Evolutionary conservation across 768 basidiomycete genomes (phyloP).

Genomic region (Boletus sp.): DNA sequence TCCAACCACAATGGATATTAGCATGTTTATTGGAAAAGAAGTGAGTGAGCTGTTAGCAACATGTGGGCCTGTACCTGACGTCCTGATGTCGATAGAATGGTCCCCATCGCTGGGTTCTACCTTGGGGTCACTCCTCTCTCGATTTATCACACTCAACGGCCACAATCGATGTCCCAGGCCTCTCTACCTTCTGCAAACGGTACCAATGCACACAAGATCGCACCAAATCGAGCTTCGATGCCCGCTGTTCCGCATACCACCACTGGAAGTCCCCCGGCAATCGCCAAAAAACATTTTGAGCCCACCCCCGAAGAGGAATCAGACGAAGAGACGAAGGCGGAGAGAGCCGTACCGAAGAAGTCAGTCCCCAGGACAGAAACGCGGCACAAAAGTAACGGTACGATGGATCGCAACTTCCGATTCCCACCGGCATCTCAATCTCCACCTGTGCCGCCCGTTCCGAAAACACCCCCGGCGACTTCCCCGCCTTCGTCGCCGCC

Average conservation of each 20-base stretch:
- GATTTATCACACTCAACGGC: slow-evolving; percentile 40
- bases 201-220: slow-evolving; percentile 30
- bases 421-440: slow-evolving; percentile 47
- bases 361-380: slow-evolving; percentile 10
- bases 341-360: slow-evolving; percentile 24
- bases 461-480: slow-evolving; percentile 22
- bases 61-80: neutral
- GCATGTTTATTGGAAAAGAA: slow-evolving; percentile 84
- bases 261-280: slow-evolving; percentile 40
- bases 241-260: slow-evolving; percentile 50
- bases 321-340: slow-evolving; percentile 33
- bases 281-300: slow-evolving; percentile 39
- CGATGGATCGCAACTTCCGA: slow-evolving; percentile 75
- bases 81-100: slow-evolving; percentile 55
- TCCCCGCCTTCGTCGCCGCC: slow-evolving; percentile 29
- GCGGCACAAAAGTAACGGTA: slow-evolving; percentile 54
- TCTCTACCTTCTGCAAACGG: slow-evolving; percentile 41
- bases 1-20: slow-evolving; percentile 92
- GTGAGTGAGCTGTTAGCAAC: slow-evolving; percentile 40
- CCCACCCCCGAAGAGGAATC: slow-evolving; percentile 50
- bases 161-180: slow-evolving; percentile 77
- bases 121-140: slow-evolving; percentile 64
- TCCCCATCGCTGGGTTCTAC: slow-evolving; percentile 79
- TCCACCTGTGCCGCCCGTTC: slow-evolving; percentile 4
- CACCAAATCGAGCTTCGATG: slow-evolving; percentile 63